Evolutionary conservation across 1,284 basidiomycete species (phyloP).

Genomic region (Irpex rosettiformis): DNA sequence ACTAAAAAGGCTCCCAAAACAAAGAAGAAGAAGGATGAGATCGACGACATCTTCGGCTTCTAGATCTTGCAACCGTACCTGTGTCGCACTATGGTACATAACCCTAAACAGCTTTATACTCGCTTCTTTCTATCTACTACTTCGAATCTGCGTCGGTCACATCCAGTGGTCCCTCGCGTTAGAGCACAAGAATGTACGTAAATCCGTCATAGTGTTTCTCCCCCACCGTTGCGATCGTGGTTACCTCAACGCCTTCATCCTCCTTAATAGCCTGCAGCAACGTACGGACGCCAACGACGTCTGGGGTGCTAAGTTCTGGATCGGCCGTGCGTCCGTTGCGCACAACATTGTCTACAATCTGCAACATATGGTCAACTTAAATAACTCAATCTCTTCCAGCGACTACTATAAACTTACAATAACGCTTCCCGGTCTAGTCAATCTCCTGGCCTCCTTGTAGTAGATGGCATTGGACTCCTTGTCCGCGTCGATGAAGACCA

Average conservation of each 20-base stretch:
- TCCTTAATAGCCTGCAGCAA: constrained; percentile 46
- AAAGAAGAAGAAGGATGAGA: constrained; percentile 48
- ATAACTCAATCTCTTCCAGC: neutral
- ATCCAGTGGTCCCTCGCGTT: too few relatives aligned
- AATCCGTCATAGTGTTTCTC: constrained; percentile 65
- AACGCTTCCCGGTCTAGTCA: constrained; percentile 49
- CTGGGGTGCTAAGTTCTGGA: constrained; percentile 32
- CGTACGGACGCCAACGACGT: constrained; percentile 42
- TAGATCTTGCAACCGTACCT: constrained; percentile 20
- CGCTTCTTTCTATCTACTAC: too few relatives aligned
- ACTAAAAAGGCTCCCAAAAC: constrained; percentile 21
- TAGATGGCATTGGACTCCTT: constrained; percentile 47
- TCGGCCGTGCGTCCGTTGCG: constrained; percentile 46
- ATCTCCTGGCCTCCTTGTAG: constrained; percentile 52
- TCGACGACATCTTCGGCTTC: constrained; percentile 65
- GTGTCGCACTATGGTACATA: too few relatives aligned
- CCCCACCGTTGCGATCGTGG: constrained; percentile 56
- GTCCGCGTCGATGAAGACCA: constrained; percentile 64
- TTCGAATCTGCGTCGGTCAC: too few relatives aligned
- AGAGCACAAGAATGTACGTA: constrained; percentile 41
- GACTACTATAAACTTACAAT: constrained; percentile 46
- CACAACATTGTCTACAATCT: constrained; percentile 66
- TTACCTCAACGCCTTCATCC: constrained; percentile 55
- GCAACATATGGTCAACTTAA: neutral
- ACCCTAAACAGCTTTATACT: neutral